phyloP scores from a whole-genome alignment of 1,284 basidiomycete genomes.

The Schizophyllum amplum region DNA sequence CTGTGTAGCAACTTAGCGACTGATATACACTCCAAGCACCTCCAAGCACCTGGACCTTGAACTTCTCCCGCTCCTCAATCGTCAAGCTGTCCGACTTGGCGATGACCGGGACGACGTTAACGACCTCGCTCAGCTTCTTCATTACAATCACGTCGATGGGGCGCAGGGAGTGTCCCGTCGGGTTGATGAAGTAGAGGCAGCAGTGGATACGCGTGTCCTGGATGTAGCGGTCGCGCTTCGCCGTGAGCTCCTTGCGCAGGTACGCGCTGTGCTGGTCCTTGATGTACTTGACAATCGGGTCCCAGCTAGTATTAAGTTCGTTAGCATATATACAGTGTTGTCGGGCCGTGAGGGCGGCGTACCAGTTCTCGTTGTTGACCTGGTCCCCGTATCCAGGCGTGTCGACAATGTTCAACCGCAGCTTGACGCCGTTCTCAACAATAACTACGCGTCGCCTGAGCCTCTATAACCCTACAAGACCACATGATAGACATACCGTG shows the following conservation, averaged over 20 bases:
- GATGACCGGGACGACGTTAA: slow-evolving; percentile 98
- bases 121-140: slow-evolving; percentile 98
- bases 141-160: slow-evolving; percentile 97
- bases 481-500: slow-evolving; percentile 60
- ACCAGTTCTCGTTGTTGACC: slow-evolving; percentile 99
- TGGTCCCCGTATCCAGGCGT: slow-evolving; percentile 98
- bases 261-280: slow-evolving; percentile 99
- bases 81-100: slow-evolving; percentile 98
- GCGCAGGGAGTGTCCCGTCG: slow-evolving; percentile 87
- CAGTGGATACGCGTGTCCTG: slow-evolving; percentile 98
- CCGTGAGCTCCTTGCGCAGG: slow-evolving; percentile 97
- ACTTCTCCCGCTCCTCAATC: slow-evolving; percentile 84
- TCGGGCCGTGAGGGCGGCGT: slow-evolving; percentile 22
- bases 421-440: slow-evolving; percentile 91
- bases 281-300: slow-evolving; percentile 98
- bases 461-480: slow-evolving; percentile 2
- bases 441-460: slow-evolving; percentile 56
- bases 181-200: slow-evolving; percentile 97
- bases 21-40: too few species aligned
- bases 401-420: slow-evolving; percentile 97
- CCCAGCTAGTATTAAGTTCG: slow-evolving; percentile 62
- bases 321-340: background rate
- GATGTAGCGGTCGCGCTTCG: slow-evolving; percentile 97
- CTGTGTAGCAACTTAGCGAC: slow-evolving; percentile 31
- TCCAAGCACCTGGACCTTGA: slow-evolving; percentile 77